A percentile compares a stretch with the other conserved stretches of the same genome.
These are phyloP conservation scores for Alternaria solani DNA, from an alignment of 2,329 filamentous ascomycete genomes.

Conservation along the genomic window DNA sequence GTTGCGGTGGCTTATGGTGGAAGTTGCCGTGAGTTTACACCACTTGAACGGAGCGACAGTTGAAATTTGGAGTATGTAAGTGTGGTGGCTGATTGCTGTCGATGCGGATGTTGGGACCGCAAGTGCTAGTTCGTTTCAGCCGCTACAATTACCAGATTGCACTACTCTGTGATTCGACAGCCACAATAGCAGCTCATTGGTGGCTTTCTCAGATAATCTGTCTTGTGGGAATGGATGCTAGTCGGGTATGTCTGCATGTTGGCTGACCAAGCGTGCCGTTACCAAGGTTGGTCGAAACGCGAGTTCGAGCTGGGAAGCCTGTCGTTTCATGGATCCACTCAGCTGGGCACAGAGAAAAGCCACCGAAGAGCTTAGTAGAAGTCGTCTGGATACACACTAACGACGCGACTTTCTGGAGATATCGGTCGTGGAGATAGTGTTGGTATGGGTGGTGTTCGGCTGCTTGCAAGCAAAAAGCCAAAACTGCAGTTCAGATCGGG, in stretches of 20 bases:
- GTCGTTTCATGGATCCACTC: not conserved
- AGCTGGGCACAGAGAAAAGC: not conserved
- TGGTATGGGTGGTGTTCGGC: not conserved
- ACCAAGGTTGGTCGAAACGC: not conserved
- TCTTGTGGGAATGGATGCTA: not conserved
- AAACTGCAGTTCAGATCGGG: not conserved
- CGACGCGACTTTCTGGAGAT: not conserved
- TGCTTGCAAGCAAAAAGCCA: not conserved
- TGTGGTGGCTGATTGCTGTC: not conserved
- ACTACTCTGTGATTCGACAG: slow-evolving; percentile 2
- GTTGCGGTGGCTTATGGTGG: not conserved
- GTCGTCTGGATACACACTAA: not conserved
- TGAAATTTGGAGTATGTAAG: not conserved
- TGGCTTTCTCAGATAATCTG: not conserved
- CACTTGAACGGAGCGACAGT: not conserved
- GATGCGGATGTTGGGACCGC: not conserved
- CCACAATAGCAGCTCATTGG: not conserved
- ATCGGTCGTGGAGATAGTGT: not conserved
- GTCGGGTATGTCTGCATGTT: not conserved
- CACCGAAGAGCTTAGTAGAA: not conserved
- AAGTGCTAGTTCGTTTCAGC: slow-evolving; percentile 4
- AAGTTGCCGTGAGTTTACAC: not conserved
- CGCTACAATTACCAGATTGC: not conserved
- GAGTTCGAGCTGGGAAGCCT: not conserved
- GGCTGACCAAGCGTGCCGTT: not conserved